These are phyloP conservation scores for Moricandia moricandioides DNA, from an alignment of 345 rosid genomes.

Conservation along the genomic window DNA sequence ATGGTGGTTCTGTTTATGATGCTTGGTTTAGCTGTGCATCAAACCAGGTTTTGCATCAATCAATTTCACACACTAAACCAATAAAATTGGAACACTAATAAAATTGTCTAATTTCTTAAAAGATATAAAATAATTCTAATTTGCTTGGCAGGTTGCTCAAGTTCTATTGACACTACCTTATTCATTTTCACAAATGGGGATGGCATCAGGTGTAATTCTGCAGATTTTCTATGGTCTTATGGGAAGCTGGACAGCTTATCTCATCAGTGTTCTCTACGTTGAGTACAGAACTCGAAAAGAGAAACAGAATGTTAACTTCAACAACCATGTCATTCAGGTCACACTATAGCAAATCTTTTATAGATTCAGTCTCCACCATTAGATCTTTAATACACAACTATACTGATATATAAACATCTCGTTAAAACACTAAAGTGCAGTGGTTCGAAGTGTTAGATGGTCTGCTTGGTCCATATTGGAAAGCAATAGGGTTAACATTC, in stretches of 20 bases:
- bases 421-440: background rate
- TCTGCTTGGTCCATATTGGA: conserved; percentile 3
- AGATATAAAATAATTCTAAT: background rate
- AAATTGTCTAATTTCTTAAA: background rate
- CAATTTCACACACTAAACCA: background rate
- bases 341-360: conserved; percentile 1
- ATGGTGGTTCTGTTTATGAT: conserved; percentile 1
- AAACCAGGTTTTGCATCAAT: background rate
- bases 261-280: conserved; percentile 34
- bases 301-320: conserved; percentile 69
- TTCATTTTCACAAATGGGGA: conserved; percentile 88
- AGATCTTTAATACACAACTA: background rate
- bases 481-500: background rate
- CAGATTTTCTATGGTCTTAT: conserved; percentile 74
- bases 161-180: conserved; percentile 82
- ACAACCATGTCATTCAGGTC: conserved; percentile 90
- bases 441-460: conserved; percentile 5
- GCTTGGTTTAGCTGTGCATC: conserved; percentile 7
- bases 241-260: conserved; percentile 90
- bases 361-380: background rate
- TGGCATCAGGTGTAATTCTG: conserved; percentile 73
- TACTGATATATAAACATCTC: background rate
- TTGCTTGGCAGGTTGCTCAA: conserved; percentile 69
- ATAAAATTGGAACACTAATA: background rate
- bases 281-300: conserved; percentile 77